A percentile compares a stretch with the other conserved stretches of the same genome.
These are phyloP conservation scores for Xylariaceae sp. DNA, from an alignment of 2,329 filamentous ascomycete genomes.

Conservation along the genomic window DNA sequence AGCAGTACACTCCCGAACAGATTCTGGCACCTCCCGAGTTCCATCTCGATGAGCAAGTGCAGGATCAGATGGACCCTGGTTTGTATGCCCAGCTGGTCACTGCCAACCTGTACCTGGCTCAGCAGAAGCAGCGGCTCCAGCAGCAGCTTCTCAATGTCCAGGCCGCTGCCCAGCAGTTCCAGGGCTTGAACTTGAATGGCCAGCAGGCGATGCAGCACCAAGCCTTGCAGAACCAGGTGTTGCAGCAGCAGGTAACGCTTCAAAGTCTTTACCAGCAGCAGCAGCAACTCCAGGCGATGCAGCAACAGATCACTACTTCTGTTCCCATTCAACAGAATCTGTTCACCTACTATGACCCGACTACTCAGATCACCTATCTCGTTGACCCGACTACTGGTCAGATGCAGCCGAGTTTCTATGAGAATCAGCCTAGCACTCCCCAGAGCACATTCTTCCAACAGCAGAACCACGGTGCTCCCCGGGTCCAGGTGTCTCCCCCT, in stretches of 20 bases:
- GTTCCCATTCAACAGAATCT: conserved; percentile 68
- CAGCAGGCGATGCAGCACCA: conserved; percentile 19
- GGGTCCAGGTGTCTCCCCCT: conserved; percentile 77
- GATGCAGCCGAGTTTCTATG: conserved; percentile 37
- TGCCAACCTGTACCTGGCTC: conserved; percentile 85
- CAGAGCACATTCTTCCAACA: conserved; percentile 36
- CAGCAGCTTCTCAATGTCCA: conserved; percentile 86
- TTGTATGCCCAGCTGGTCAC: conserved; percentile 84
- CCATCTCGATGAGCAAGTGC: conserved; percentile 62
- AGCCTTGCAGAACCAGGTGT: conserved; percentile 1
- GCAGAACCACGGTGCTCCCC: conserved; percentile 53
- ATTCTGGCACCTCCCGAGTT: conserved; percentile 79
- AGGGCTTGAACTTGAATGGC: conserved; percentile 64
- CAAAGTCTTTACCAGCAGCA: conserved; percentile 51
- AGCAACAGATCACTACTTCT: conserved; percentile 52
- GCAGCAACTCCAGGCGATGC: conserved; percentile 62
- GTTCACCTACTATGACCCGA: conserved; percentile 77
- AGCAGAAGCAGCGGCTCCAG: conserved; percentile 91
- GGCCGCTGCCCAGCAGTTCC: conserved; percentile 75
- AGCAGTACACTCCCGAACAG: conserved; percentile 77
- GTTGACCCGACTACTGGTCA: conserved; percentile 59
- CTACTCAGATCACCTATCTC: conserved; percentile 77
- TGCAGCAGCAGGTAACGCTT: conserved; percentile 37
- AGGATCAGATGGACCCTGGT: conserved; percentile 75
- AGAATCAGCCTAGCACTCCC: conserved; percentile 40